These are phyloP conservation scores for Dendrobium officinale DNA, from an alignment of 106 monocot genomes.

Conservation along the genomic window DNA sequence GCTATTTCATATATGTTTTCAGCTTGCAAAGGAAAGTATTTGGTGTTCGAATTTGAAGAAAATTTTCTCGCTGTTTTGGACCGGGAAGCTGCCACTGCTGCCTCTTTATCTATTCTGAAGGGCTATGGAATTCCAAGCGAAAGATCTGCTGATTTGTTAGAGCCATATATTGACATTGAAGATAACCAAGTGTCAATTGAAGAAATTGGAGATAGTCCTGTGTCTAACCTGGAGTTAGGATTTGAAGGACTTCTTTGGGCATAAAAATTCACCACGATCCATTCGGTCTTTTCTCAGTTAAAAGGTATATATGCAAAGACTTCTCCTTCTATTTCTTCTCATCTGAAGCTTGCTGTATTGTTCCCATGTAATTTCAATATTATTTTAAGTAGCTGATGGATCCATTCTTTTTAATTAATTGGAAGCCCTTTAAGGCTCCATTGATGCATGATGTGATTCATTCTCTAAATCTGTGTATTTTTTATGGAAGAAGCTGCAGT, in stretches of 20 bases:
- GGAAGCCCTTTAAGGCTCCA: background rate
- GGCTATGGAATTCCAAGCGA: slow-evolving; percentile 82
- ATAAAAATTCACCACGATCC: slow-evolving; percentile 3
- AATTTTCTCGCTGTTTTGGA: slow-evolving; percentile 85
- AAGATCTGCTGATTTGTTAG: slow-evolving; percentile 63
- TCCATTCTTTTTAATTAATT: background rate
- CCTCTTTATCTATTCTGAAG: slow-evolving; percentile 66
- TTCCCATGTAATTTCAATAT: background rate
- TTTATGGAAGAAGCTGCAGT: too few relatives aligned
- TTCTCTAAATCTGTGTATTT: too few relatives aligned
- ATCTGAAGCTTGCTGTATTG: background rate
- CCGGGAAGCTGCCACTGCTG: slow-evolving; percentile 50
- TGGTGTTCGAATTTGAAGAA: slow-evolving; percentile 93
- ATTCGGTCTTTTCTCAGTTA: background rate
- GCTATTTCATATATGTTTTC: slow-evolving; percentile 7
- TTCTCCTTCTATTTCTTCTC: background rate
- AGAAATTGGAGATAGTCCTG: slow-evolving; percentile 71
- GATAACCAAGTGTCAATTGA: slow-evolving; percentile 25
- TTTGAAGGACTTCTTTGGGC: slow-evolving; percentile 93
- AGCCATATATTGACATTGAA: slow-evolving; percentile 50
- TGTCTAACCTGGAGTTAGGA: slow-evolving; percentile 73
- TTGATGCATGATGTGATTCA: too few relatives aligned
- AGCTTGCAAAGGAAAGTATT: slow-evolving; percentile 86
- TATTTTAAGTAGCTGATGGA: background rate
- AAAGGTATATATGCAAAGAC: background rate